phyloP scores from a whole-genome alignment of 1,284 basidiomycete genomes.

The Polyporus tsugae region DNA sequence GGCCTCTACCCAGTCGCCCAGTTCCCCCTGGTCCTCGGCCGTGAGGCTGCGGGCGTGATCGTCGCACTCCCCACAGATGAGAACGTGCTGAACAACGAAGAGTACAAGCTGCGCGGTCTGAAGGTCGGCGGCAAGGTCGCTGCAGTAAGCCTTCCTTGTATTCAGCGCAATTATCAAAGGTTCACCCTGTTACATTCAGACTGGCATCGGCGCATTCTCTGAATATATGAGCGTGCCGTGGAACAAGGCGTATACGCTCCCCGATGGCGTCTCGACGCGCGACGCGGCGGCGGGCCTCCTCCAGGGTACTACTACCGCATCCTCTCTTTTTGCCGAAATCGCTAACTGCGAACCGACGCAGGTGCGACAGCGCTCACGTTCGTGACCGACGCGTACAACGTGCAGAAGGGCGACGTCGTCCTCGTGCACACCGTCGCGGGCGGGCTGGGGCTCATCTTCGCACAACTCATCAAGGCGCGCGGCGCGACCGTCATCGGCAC shows the following conservation, averaged over 20 bases:
- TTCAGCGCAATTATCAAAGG: neutral
- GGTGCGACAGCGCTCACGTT: slow-evolving; percentile 86
- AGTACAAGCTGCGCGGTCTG: slow-evolving; percentile 67
- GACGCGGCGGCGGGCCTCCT: slow-evolving; percentile 69
- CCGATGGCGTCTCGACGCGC: slow-evolving; percentile 63
- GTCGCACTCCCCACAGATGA: slow-evolving; percentile 74
- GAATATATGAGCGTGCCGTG: slow-evolving; percentile 40
- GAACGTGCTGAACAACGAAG: slow-evolving; percentile 58
- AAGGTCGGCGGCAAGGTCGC: slow-evolving; percentile 70
- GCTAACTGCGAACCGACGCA: slow-evolving; percentile 12
- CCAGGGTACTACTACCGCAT: slow-evolving; percentile 32
- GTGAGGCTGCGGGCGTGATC: slow-evolving; percentile 82
- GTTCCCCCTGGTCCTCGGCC: slow-evolving; percentile 82
- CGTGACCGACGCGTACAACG: slow-evolving; percentile 85
- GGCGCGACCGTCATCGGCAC: slow-evolving; percentile 96
- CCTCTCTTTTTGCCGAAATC: neutral
- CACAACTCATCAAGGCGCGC: slow-evolving; percentile 67
- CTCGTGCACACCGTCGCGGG: slow-evolving; percentile 95
- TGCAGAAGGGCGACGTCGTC: slow-evolving; percentile 78
- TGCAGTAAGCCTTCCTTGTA: slow-evolving; percentile 52
- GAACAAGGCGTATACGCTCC: slow-evolving; percentile 61
- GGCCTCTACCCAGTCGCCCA: slow-evolving; percentile 65
- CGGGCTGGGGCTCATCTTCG: slow-evolving; percentile 69
- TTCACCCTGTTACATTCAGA: slow-evolving; percentile 43
- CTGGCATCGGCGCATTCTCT: slow-evolving; percentile 45